Base-by-base conservation (phyloP, 305 asterid species). In the Fraxinus xanthoxyloides region DNA sequence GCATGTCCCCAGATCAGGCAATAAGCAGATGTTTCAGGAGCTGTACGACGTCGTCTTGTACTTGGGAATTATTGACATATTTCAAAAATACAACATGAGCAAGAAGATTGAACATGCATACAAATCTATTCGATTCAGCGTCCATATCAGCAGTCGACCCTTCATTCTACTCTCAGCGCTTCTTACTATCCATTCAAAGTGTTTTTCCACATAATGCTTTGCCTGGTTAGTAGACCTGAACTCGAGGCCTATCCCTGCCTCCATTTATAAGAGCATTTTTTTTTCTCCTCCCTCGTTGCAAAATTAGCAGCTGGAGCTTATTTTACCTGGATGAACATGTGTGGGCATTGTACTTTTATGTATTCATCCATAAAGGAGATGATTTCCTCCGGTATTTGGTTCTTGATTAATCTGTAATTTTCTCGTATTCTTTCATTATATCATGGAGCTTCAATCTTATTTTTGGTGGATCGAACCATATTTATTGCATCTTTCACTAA, bases 31-130 rank as follows among this genome's bases (percentile, higher is more conserved):
- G 80, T 92, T 94, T 82, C 97, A 87, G 6, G 98, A 94, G 86
- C 97, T 87, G 72, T 94, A 94, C 12, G 98, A 93, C 24, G 98
- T 95, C 0, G 97, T 95, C 36, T 80, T 95, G 48, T 95, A 95
- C 85, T n/a, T n/a, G n/a, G n/a, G n/a, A n/a, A n/a, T 94, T 48
- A 94, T 96, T 32, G 98, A 96, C 88, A 96, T 96, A 85, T 85
- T 96, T 87, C 99, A 94, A 88, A 98, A 95, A 81, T 95, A n/a
- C n/a, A n/a, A 95, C 86, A 83, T 96, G 34, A 86, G 87, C 65
- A 96, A 94, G n/a, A n/a, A n/a, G n/a, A n/a, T n/a, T n/a, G 89
- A 96, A 31, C 99, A 92, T 35, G 93, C 97, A 28, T 93, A 89
- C 78, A 94, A 96, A 84, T 92, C 97, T 26, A 28, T 93, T 85